Evolutionary conservation across 208 protist genomes (phyloP).

Genomic region (Crithidia thermophila): DNA sequence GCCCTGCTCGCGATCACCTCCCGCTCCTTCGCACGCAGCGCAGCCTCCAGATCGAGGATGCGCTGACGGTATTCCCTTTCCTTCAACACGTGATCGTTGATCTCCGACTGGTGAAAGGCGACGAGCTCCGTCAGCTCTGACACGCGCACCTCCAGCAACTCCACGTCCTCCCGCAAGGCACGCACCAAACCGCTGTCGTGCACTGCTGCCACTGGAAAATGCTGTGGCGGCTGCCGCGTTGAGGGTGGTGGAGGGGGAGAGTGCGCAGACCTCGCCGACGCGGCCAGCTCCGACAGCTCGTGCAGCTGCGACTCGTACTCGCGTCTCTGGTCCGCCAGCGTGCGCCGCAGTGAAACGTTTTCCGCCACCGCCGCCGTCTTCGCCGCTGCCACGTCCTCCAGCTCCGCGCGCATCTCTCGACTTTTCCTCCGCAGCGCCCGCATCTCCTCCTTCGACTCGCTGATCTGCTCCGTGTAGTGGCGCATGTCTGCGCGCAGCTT

Average conservation of each 20-base stretch:
- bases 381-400: conserved; percentile 3
- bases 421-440: conserved; percentile 15
- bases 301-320: neutral
- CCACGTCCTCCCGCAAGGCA: conserved; percentile 22
- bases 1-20: conserved; percentile 11
- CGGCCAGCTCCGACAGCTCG: conserved; percentile 1
- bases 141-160: conserved; percentile 33
- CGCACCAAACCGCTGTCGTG: conserved; percentile 1
- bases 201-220: neutral
- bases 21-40: conserved; percentile 31
- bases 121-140: conserved; percentile 44
- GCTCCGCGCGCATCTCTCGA: conserved; percentile 7
- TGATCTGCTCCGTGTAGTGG: conserved; percentile 29
- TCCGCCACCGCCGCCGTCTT: conserved; percentile 6
- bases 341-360: conserved; percentile 12
- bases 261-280: neutral
- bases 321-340: neutral
- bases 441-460: conserved; percentile 31
- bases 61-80: conserved; percentile 61
- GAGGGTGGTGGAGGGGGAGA: neutral
- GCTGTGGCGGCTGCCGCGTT: neutral
- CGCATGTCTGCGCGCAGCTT: conserved; percentile 49
- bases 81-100: conserved; percentile 43
- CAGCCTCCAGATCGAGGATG: conserved; percentile 55
- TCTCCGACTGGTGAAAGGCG: conserved; percentile 56